Percentiles rank a stretch among this genome's conserved stretches.
These are phyloP conservation scores for Turritis glabra DNA, from an alignment of 345 rosid genomes.

Conservation along the genomic window DNA sequence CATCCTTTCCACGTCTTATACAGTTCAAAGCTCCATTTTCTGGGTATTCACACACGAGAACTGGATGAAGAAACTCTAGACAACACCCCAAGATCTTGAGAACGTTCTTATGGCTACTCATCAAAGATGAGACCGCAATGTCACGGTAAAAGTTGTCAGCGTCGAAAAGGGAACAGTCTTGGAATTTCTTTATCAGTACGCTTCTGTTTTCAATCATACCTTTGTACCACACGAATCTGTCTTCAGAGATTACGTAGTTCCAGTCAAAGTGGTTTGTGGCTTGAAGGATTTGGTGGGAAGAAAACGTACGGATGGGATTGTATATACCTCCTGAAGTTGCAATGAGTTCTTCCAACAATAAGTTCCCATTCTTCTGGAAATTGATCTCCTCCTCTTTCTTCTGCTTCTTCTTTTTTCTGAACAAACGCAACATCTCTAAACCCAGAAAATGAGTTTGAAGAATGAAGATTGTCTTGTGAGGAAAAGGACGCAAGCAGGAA, in stretches of 20 bases:
- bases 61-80: conserved; percentile 29
- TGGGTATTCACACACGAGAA: conserved; percentile 27
- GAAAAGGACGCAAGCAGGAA: not conserved
- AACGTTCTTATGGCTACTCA: conserved; percentile 32
- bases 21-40: conserved; percentile 19
- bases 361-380: conserved; percentile 23
- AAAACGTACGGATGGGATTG: conserved; percentile 31
- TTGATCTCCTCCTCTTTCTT: conserved; percentile 2
- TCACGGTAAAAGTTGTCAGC: conserved; percentile 31
- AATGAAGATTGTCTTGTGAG: conserved; percentile 2
- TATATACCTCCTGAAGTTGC: conserved; percentile 28
- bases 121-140: conserved; percentile 19
- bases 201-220: conserved; percentile 15
- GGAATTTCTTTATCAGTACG: conserved; percentile 27
- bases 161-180: not conserved
- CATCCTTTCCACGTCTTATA: not conserved
- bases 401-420: conserved; percentile 1
- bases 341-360: conserved; percentile 32
- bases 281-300: conserved; percentile 24
- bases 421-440: conserved; percentile 14
- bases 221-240: conserved; percentile 21
- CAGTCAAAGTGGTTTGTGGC: conserved; percentile 32
- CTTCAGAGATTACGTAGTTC: not conserved
- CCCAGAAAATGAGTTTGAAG: not conserved
- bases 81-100: conserved; percentile 29